phyloP scores from a whole-genome alignment of 1,284 basidiomycete species.

The Cutaneotrichosporon sp. region DNA sequence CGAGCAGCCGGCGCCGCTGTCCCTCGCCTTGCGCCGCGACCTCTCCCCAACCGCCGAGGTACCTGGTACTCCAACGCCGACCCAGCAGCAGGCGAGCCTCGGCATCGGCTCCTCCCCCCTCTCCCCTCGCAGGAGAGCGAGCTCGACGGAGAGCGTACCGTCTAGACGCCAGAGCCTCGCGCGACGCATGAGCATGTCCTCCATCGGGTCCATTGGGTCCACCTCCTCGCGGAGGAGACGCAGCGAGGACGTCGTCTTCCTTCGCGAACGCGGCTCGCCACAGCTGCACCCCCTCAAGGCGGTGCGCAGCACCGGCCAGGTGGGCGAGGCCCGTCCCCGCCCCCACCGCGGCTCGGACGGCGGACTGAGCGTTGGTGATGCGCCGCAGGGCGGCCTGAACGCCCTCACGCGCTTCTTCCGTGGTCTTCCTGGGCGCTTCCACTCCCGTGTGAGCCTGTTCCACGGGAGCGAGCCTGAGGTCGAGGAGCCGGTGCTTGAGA shows the following conservation, averaged over 20 bases:
- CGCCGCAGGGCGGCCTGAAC: background rate
- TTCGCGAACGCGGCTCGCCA: background rate
- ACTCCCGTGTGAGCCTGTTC: slow-evolving; percentile 22
- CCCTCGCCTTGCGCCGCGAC: background rate
- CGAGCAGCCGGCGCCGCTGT: background rate
- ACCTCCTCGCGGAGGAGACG: background rate
- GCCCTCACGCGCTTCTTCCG: slow-evolving; percentile 37
- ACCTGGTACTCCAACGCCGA: background rate
- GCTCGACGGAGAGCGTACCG: background rate
- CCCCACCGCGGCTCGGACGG: slow-evolving; percentile 6
- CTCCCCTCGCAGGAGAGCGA: background rate
- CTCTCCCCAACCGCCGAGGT: background rate
- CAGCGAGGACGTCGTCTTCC: background rate
- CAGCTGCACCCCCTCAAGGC: slow-evolving; percentile 1
- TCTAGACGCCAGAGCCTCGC: background rate
- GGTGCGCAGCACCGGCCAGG: background rate
- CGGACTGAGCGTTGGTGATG: background rate
- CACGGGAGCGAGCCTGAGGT: slow-evolving; percentile 9
- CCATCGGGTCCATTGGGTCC: background rate
- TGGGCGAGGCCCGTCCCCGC: background rate
- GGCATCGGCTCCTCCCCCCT: background rate
- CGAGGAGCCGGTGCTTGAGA: background rate
- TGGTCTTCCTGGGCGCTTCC: slow-evolving; percentile 41
- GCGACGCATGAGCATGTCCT: background rate
- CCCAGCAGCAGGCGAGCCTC: background rate